A percentile compares a stretch with the other conserved stretches of the same genome.
Conservation (phyloP, 208 protist genomes). For the Leptomonas pyrrhocoris region DNA sequence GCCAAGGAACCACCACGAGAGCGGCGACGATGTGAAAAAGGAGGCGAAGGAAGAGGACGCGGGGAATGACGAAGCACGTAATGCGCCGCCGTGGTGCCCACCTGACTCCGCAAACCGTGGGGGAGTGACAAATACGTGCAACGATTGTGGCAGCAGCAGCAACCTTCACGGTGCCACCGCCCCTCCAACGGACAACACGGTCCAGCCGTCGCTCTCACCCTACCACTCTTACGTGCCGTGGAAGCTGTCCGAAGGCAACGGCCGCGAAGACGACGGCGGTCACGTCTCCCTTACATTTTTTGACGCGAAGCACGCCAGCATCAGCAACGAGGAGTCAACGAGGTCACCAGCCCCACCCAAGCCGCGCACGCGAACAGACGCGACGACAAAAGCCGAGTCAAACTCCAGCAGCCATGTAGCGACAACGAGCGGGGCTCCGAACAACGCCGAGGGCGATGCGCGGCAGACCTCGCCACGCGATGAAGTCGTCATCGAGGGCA, state of each 20-base stretch:
- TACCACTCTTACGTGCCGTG: conserved; percentile 7
- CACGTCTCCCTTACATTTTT: not conserved
- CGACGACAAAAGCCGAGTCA: not conserved
- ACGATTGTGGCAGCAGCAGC: not conserved
- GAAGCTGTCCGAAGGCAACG: not conserved
- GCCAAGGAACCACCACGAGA: not conserved
- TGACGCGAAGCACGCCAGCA: not conserved
- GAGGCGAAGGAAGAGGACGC: not conserved
- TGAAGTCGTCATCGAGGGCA: not conserved
- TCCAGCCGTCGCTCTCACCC: not conserved
- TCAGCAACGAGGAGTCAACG: not conserved
- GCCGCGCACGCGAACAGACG: not conserved
- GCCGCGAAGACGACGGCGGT: not conserved
- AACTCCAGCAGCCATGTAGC: not conserved
- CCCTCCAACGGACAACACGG: not conserved
- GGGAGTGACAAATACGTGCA: not conserved
- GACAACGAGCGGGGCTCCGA: not conserved
- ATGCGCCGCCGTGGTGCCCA: not conserved
- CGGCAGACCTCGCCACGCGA: not conserved
- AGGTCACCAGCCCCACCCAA: conserved; percentile 3
- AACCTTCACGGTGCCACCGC: not conserved
- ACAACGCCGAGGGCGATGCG: not conserved
- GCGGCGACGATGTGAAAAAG: not conserved
- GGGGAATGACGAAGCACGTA: not conserved
- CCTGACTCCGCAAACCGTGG: not conserved